Base-by-base conservation (phyloP, 2,329 filamentous ascomycete species). In the Aplosporella prunicola region DNA sequence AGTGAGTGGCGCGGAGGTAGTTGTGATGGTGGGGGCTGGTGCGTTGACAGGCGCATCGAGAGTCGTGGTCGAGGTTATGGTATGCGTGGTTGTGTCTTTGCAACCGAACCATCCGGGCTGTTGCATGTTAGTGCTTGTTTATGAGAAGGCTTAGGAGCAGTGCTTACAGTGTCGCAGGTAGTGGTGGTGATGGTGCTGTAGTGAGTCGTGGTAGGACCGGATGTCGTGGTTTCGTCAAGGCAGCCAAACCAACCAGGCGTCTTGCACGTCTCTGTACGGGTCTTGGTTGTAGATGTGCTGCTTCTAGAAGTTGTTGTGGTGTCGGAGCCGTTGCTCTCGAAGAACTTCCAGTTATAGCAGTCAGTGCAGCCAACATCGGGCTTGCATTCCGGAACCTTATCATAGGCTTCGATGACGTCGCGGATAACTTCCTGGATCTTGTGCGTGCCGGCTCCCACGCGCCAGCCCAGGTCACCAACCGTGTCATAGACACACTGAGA, bases 241-340 rank as follows among this genome's bases (percentile, higher is more conserved):
- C 78, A 87, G 11, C 84, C 85, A 80, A 81, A 93, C 88, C 88
- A 94, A 5, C 88, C 86, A 18, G 88, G 88, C 2, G 88, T 94
- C 58, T 91, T 74, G 62, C 88, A 94, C 0, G 86, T 94, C 38
- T 80, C 78, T 0, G 88, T 94, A 29, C 86, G 72, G 1, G 80
- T 87, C 35, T 72, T 61, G 3, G 76, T 82, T 1, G 72, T 73
- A 1, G 71, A 69, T 3, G 65, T 68, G 2, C 75, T 67, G 0
- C 57, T 69, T 0, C 77, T 77, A 0, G 49, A 56, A 5, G 58
- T 56, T 3, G 80, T 82, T 0, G 78, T 86, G 1, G 70, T 72
- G 45, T 88, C 81, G 2, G 83, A 91, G 20, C 82, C 82, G 55
- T 95, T 95, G 57, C 87, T 93, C 59, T 88, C 81, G 53, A 85